Evolutionary conservation across 345 rosid genomes (phyloP), one percentile per base, ranked within the genome.

Genomic region (Citrus cavaleriei): DNA sequence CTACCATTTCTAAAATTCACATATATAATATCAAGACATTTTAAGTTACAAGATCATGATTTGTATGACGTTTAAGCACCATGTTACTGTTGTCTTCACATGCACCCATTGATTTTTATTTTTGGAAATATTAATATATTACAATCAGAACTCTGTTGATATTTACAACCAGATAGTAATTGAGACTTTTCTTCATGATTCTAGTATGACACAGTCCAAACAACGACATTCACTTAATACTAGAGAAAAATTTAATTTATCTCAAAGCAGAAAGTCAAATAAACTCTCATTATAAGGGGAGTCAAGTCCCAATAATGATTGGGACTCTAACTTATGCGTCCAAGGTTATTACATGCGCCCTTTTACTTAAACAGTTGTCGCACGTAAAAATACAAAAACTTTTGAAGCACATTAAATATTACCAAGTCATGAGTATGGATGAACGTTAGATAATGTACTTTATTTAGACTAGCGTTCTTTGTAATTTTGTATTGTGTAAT

Each of bases 191-290:
- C 0, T 32, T 32, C 0, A 32, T 32, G 5, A 32, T 32, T 32
- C 5, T 32, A 32, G 0, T 32, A 32, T 4, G 34, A 32, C 34
- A 32, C 34, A 32, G 0, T 32, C 0, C 0, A 1, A 32, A 32
- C 0, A 32, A 32, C 0, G 5, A 32, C 5, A 0, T 0, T 32
- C 0, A 32, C 5, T 4, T 32, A 4, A 32, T 32, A 32, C 0
- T 32, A 32, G 5, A 32, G 0, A 4, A 32, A 32, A 32, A 4
- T 32, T 0, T 32, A 32, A 32, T 32, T 0, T 32, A 32, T 32
- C 0, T 4, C 0, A 32, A 32, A 32, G 0, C 0, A 32, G 0
- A 32, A 32, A 32, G 0, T 32, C 0, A 32, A 32, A 32, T 32
- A 32, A 32, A 32, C 5, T 0, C 34, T 0, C 0, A 32, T 32